These are phyloP conservation scores for Rubus idaeus DNA, from an alignment of 306 rosid species.

Conservation along the genomic window DNA sequence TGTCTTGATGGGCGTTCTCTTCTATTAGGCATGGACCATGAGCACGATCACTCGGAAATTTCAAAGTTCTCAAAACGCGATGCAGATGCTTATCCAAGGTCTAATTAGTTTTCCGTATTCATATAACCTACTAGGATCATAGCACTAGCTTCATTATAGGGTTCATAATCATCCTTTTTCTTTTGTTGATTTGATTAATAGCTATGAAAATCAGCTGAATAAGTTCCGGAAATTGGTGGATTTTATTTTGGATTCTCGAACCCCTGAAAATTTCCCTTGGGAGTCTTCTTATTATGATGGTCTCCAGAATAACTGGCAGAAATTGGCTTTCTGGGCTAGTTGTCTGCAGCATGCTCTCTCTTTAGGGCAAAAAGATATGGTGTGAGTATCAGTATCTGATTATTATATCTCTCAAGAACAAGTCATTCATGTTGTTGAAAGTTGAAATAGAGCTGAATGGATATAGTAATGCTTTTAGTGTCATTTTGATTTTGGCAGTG, in stretches of 20 bases:
- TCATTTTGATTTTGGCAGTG: constrained; percentile 45
- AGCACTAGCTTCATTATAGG: not conserved
- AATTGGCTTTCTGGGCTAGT: constrained; percentile 69
- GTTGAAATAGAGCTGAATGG: too few relatives aligned
- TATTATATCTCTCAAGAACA: not conserved
- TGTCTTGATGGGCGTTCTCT: constrained; percentile 75
- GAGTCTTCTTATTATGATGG: constrained; percentile 48
- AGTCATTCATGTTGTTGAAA: not conserved
- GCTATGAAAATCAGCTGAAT: constrained; percentile 72
- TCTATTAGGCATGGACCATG: constrained; percentile 55
- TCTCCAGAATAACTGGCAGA: constrained; percentile 54
- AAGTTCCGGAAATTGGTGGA: constrained; percentile 72
- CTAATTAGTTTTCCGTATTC: not conserved
- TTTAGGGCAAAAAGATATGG: constrained; percentile 70
- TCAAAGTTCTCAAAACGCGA: constrained; percentile 65
- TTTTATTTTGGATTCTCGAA: constrained; percentile 60
- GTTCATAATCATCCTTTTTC: not conserved
- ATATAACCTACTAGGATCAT: not conserved
- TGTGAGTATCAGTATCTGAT: constrained; percentile 38
- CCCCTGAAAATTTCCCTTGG: constrained; percentile 57
- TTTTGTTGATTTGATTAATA: constrained; percentile 14
- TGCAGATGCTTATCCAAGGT: constrained; percentile 73
- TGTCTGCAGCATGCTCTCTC: constrained; percentile 53
- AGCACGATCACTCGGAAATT: constrained; percentile 58
- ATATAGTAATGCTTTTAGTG: constrained; percentile 20